phyloP scores from a whole-genome alignment of 179 eudicot genomes.

The Beta macrorhiza region DNA sequence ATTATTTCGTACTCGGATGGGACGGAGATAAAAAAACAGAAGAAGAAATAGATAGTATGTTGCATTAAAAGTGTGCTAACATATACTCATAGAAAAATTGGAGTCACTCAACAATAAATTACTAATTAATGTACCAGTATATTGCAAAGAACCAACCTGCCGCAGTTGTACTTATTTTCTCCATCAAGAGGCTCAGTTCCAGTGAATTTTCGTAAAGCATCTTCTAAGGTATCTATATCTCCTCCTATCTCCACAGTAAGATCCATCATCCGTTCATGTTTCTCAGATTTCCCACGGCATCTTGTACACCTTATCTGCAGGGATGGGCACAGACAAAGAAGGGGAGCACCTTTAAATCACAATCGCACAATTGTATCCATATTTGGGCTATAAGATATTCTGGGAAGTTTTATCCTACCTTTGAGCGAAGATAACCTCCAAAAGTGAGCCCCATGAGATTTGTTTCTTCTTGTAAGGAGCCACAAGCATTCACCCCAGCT shows the following conservation, averaged over 20 bases:
- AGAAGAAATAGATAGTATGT: neutral
- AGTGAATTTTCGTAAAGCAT: conserved; percentile 67
- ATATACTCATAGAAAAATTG: neutral
- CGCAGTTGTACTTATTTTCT: conserved; percentile 81
- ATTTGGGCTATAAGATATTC: neutral
- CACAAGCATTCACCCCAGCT: conserved; percentile 50
- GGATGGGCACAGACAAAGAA: neutral
- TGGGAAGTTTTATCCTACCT: conserved; percentile 41
- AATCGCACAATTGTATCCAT: neutral
- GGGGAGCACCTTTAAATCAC: neutral
- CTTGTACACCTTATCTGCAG: conserved; percentile 77
- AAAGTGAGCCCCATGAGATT: conserved; percentile 77
- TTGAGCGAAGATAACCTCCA: conserved; percentile 92
- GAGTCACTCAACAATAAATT: neutral
- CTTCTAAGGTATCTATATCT: conserved; percentile 73
- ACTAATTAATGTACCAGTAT: neutral
- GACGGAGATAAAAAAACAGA: neutral
- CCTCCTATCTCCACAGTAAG: conserved; percentile 85
- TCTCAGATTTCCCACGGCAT: conserved; percentile 72
- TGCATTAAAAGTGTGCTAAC: neutral
- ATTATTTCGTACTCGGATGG: neutral
- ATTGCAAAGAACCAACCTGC: conserved; percentile 54
- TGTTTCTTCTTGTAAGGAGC: conserved; percentile 69
- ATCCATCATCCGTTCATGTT: conserved; percentile 85
- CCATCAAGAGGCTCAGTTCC: conserved; percentile 76